Conservation (phyloP, 345 rosid species). For the Mercurialis annua region DNA sequence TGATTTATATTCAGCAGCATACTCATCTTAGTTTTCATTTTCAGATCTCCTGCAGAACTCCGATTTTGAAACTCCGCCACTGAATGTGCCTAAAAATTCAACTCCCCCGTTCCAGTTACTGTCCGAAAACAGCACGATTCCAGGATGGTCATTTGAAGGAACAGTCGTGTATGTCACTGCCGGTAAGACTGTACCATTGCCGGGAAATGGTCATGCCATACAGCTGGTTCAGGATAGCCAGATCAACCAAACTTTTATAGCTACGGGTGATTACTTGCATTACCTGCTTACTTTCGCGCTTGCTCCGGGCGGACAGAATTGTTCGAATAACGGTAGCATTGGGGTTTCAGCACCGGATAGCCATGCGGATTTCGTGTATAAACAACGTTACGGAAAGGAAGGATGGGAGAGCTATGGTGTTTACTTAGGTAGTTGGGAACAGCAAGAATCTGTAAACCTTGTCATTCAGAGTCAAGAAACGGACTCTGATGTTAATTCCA, state of each 20-base stretch:
- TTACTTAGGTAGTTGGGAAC: constrained; percentile 46
- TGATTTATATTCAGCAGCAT: not conserved
- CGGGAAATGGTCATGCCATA: constrained; percentile 45
- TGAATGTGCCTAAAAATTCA: constrained; percentile 24
- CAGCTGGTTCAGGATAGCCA: constrained; percentile 52
- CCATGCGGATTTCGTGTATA: constrained; percentile 29
- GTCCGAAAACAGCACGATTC: constrained; percentile 42
- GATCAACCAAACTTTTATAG: constrained; percentile 53
- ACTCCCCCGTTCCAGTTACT: constrained; percentile 26
- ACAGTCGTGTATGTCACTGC: constrained; percentile 41
- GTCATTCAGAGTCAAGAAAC: constrained; percentile 37
- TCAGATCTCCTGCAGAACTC: constrained; percentile 48
- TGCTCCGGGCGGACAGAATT: constrained; percentile 37
- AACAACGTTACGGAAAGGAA: constrained; percentile 37
- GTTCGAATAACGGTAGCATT: constrained; percentile 32
- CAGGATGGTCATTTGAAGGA: constrained; percentile 58
- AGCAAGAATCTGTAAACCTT: constrained; percentile 38
- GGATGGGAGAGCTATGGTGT: constrained; percentile 46
- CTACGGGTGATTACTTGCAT: constrained; percentile 28
- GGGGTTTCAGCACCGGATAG: constrained; percentile 48
- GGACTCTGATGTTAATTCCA: constrained; percentile 39
- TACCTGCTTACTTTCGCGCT: constrained; percentile 46
- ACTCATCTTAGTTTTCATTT: constrained; percentile 2
- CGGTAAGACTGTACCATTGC: constrained; percentile 24
- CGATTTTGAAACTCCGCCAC: constrained; percentile 56